Percentiles rank a stretch among this genome's conserved stretches.
phyloP scores from a whole-genome alignment of 1,284 basidiomycete genomes.

The Laetiporus sulphureus region DNA sequence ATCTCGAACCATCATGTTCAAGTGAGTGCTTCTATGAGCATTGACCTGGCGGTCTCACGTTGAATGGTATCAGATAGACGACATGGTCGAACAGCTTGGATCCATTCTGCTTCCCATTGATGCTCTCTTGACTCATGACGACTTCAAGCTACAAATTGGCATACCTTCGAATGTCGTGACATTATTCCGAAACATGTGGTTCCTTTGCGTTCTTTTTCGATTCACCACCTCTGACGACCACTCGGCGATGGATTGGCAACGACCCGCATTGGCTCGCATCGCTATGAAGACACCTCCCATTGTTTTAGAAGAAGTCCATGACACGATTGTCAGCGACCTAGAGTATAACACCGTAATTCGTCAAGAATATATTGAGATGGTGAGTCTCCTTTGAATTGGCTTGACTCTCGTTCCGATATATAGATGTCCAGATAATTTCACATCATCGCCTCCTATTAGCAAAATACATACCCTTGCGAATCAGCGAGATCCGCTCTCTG shows the following conservation, averaged over 20 bases:
- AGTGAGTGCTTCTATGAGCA: conserved; percentile 29
- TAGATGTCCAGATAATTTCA: conserved; percentile 46
- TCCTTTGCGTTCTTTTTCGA: conserved; percentile 82
- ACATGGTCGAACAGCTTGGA: conserved; percentile 80
- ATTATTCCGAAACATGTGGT: conserved; percentile 94
- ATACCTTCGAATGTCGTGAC: conserved; percentile 64
- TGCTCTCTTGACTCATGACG: conserved; percentile 73
- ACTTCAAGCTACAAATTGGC: conserved; percentile 60
- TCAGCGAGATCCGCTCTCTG: conserved; percentile 71
- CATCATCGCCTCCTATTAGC: conserved; percentile 62
- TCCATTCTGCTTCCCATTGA: conserved; percentile 89
- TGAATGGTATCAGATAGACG: conserved; percentile 51
- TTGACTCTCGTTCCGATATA: not conserved
- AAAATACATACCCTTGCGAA: conserved; percentile 64
- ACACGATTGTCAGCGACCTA: conserved; percentile 84
- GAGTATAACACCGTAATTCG: conserved; percentile 92
- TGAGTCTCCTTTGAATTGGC: conserved; percentile 28
- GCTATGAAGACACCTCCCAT: conserved; percentile 85
- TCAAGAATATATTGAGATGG: conserved; percentile 80
- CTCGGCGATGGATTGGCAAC: conserved; percentile 70
- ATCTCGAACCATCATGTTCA: conserved; percentile 59
- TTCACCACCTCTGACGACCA: conserved; percentile 45
- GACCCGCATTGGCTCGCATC: conserved; percentile 74
- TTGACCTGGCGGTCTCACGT: conserved; percentile 5
- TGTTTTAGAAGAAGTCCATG: conserved; percentile 77